Base-by-base conservation (phyloP, 2,329 filamentous ascomycete species). In the Penicillium paneum region DNA sequence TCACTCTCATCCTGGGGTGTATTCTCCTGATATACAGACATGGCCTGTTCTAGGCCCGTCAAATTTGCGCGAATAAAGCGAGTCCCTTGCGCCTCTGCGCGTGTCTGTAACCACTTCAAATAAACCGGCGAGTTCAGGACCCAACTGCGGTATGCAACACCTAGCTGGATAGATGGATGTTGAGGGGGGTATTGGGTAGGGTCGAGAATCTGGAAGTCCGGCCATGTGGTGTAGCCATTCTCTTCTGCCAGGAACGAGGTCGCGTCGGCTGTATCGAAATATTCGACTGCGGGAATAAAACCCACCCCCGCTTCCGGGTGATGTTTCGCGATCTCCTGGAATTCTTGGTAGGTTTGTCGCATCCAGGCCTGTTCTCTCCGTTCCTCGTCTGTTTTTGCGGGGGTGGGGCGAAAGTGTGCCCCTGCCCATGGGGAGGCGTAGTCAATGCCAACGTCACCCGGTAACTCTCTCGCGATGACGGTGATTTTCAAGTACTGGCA, bases 401-500 rank as follows among this genome's bases (percentile, higher is more conserved):
- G 52, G 52, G 38, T 32, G 28, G 52, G 52, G 28, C 52, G 55
- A 28, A 55, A 57, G 24, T 57, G 55, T 5, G 55, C 55, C 21
- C 55, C 52, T 15, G 55, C 55, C 55, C 52, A 57, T 28, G 52
- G 35, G 13, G 47, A 49, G 19, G 47, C 47, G 15, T 49, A 49
- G 38, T 49, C 38, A 28, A 49, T 26, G 4, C 26, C 15, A 13
- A 26, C 8, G 3, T 54, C 41, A 19, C 55, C 51, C 11, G 51
- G 55, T 8, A 57, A 43, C 26, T 57, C 55, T 28, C 42, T 36
- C 8, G 55, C 51, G 13, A 57, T 38, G 21, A 54, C 26, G 13
- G 43, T 45, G 19, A 45, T 13, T 35, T 26, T 45, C 13, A 12
- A 24, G 31, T 34, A 12, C 17, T 35, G 21, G 15, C 31, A 35